Evolutionary conservation across 768 basidiomycete species (phyloP).

Genomic region (Clavaria fumosa): DNA sequence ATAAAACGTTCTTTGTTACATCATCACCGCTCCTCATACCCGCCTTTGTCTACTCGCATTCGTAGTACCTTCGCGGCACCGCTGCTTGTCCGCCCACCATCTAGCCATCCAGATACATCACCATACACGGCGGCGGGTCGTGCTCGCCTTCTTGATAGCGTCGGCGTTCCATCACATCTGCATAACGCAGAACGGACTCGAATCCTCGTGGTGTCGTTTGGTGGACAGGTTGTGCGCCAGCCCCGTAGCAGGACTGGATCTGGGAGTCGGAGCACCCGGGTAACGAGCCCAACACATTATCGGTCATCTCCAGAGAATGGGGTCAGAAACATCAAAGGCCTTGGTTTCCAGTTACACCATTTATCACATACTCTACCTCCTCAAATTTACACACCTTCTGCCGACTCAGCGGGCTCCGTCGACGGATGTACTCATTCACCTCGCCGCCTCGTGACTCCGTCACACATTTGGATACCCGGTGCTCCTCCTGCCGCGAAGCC

Average conservation of each 20-base stretch:
- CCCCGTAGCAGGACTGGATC: conserved; percentile 12
- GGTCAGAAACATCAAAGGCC: no score
- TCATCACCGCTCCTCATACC: conserved; percentile 27
- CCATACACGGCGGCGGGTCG: conserved; percentile 42
- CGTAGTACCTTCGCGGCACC: conserved; percentile 37
- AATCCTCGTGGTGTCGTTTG: conserved; percentile 67
- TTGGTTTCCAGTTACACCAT: no score
- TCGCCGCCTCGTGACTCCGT: conserved; percentile 30
- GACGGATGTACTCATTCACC: conserved; percentile 6
- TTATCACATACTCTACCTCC: no score
- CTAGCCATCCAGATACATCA: conserved; percentile 16
- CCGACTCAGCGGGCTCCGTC: not conserved
- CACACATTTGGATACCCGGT: conserved; percentile 43
- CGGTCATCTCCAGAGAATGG: no score
- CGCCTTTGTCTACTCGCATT: conserved; percentile 18
- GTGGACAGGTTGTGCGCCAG: conserved; percentile 55
- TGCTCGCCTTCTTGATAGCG: conserved; percentile 32
- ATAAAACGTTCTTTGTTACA: no score
- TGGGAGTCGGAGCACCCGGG: conserved; percentile 16
- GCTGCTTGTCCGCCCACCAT: conserved; percentile 51
- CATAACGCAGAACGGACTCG: conserved; percentile 35
- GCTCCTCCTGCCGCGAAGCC: conserved; percentile 36
- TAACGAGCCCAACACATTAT: no score
- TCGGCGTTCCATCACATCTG: conserved; percentile 35
- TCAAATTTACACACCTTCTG: no score